These are phyloP conservation scores for Chalciporus piperatoides DNA, from an alignment of 1,284 basidiomycete genomes.

Conservation along the genomic window DNA sequence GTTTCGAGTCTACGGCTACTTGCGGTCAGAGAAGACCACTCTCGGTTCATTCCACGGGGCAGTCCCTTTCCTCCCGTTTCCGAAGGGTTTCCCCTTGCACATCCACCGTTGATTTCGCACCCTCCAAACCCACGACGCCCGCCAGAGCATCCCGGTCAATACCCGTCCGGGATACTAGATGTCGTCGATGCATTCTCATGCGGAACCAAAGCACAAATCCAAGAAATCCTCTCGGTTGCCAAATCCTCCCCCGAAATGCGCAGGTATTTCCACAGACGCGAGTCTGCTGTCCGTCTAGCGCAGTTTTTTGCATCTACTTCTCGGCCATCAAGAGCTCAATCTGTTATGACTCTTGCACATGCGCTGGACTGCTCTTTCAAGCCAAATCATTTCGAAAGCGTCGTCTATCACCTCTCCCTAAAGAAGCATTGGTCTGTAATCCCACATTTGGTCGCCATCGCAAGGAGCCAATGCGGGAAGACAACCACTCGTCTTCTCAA, in stretches of 20 bases:
- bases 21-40: slow-evolving; percentile 11
- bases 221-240: slow-evolving; percentile 23
- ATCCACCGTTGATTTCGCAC: not conserved
- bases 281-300: slow-evolving; percentile 42
- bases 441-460: slow-evolving; percentile 43
- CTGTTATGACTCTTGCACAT: slow-evolving; percentile 46
- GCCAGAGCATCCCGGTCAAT: slow-evolving; percentile 11
- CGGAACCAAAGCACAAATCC: slow-evolving; percentile 22
- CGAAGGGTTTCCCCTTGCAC: not conserved
- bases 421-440: slow-evolving; percentile 49
- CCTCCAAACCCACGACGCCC: not conserved
- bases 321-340: slow-evolving; percentile 39
- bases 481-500: slow-evolving; percentile 58
- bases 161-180: slow-evolving; percentile 27
- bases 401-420: slow-evolving; percentile 46
- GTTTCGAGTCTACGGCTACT: slow-evolving; percentile 19
- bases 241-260: slow-evolving; percentile 26
- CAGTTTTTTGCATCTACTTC: slow-evolving; percentile 42
- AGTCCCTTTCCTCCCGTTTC: slow-evolving; percentile 1
- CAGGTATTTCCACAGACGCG: slow-evolving; percentile 37
- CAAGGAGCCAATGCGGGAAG: slow-evolving; percentile 43
- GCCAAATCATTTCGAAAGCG: slow-evolving; percentile 55
- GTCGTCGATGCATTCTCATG: slow-evolving; percentile 24
- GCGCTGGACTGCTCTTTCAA: slow-evolving; percentile 46
- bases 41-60: slow-evolving; percentile 9